A percentile compares a stretch with the other conserved stretches of the same genome.
Conservation (phyloP, 1,139 yeast species). For the Pichia sp. region DNA sequence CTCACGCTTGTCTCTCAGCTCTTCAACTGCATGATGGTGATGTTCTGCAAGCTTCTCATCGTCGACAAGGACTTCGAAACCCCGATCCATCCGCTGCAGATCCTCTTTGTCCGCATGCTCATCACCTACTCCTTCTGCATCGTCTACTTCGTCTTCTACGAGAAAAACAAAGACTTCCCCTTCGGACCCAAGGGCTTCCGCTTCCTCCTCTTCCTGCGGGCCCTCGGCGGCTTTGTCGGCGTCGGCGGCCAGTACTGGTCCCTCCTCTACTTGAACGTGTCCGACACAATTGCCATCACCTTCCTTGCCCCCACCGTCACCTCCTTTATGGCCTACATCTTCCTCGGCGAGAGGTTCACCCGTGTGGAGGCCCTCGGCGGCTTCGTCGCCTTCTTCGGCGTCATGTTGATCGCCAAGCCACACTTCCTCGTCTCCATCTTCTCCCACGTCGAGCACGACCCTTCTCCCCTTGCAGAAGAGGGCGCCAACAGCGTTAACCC, state of each 20-base stretch:
- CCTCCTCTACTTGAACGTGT: conserved; percentile 58
- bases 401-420: conserved; percentile 78
- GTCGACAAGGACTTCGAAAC: conserved; percentile 49
- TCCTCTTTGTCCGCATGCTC: conserved; percentile 70
- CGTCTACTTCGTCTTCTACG: conserved; percentile 44
- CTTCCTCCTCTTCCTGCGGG: conserved; percentile 51
- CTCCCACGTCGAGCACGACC: not conserved
- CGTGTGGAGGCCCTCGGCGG: conserved; percentile 67
- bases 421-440: conserved; percentile 49
- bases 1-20: conserved; percentile 56
- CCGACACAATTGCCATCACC: conserved; percentile 72
- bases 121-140: conserved; percentile 49
- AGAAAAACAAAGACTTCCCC: conserved; percentile 55
- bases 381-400: conserved; percentile 67
- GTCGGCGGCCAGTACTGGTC: conserved; percentile 51
- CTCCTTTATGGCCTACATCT: conserved; percentile 65
- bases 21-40: conserved; percentile 72
- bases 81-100: conserved; percentile 73
- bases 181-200: conserved; percentile 67
- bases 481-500: conserved; percentile 12
- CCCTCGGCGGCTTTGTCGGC: conserved; percentile 72
- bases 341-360: conserved; percentile 64
- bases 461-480: conserved; percentile 9
- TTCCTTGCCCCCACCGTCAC: conserved; percentile 77
- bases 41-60: conserved; percentile 67